These are phyloP conservation scores for Clavulina sp. DNA, from an alignment of 768 basidiomycete genomes.

Conservation along the genomic window DNA sequence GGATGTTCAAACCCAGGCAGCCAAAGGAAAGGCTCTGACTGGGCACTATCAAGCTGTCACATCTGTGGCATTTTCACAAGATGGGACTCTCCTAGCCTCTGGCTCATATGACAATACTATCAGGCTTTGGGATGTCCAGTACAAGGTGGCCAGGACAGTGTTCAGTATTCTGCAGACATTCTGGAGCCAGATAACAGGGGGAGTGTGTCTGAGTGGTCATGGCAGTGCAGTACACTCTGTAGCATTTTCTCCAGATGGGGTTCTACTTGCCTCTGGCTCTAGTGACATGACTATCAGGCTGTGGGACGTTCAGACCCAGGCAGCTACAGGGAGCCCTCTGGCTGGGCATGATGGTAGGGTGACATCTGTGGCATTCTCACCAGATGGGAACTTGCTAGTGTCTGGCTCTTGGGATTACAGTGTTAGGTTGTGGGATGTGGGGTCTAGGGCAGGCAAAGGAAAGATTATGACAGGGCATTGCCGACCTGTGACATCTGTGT, in stretches of 20 bases:
- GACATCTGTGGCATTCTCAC: constrained; percentile 5
- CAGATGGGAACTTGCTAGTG: constrained; percentile 1
- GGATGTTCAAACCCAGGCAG: constrained; percentile 2
- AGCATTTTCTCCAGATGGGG: background rate
- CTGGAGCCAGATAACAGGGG: background rate
- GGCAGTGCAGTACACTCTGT: constrained; percentile 16
- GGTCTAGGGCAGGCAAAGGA: background rate
- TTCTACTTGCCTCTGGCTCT: background rate
- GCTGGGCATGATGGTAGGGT: background rate
- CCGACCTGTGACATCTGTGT: too few relatives aligned
- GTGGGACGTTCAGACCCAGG: background rate
- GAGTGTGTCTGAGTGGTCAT: constrained; percentile 15
- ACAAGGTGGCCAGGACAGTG: too few relatives aligned
- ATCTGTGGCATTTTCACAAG: background rate
- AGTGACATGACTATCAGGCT: background rate
- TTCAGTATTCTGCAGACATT: background rate
- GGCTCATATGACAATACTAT: constrained; percentile 2
- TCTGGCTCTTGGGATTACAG: constrained; percentile 4
- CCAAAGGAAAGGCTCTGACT: too few relatives aligned
- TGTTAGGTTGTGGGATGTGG: constrained; percentile 6
- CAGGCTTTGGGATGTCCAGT: background rate
- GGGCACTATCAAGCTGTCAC: background rate
- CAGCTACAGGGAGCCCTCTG: background rate
- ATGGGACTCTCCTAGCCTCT: background rate
- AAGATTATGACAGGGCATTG: background rate